Percentiles rank a stretch among this genome's conserved stretches.
phyloP scores from a whole-genome alignment of 257 asterid species.

The Leonotis leonurus region DNA sequence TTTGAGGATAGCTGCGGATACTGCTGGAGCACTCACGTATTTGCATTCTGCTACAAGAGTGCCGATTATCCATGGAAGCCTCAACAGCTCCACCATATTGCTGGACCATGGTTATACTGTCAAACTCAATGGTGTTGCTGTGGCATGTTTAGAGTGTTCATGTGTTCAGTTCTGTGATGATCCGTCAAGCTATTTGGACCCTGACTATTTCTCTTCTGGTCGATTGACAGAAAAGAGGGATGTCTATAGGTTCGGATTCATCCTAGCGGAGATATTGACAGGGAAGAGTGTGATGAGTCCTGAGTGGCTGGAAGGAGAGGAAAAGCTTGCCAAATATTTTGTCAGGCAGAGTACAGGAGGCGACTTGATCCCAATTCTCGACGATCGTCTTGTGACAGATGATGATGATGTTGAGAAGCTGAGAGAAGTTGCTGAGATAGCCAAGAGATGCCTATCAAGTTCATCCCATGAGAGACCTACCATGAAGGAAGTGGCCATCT shows the following conservation, averaged over 20 bases:
- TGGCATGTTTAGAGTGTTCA: neutral
- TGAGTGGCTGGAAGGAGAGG: slow-evolving; percentile 7
- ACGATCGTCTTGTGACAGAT: neutral
- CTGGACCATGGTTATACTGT: slow-evolving; percentile 3
- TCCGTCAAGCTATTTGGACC: slow-evolving; percentile 1
- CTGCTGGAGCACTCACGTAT: slow-evolving; percentile 14
- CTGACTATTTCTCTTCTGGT: slow-evolving; percentile 1
- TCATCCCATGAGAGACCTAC: neutral
- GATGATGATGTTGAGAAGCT: neutral
- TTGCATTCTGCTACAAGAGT: slow-evolving; percentile 16
- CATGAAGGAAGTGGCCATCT: neutral
- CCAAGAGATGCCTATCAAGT: neutral
- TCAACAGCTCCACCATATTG: slow-evolving; percentile 21
- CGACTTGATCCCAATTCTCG: neutral
- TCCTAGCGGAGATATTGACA: slow-evolving; percentile 21
- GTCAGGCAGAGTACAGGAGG: neutral
- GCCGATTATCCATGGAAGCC: slow-evolving; percentile 17
- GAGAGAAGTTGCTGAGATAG: neutral
- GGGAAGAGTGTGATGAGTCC: neutral
- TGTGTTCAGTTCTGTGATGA: neutral
- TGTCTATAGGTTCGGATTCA: slow-evolving; percentile 24
- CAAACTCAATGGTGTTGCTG: slow-evolving; percentile 9
- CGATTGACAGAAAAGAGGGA: slow-evolving; percentile 14
- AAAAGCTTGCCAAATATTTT: neutral
- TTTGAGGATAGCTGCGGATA: slow-evolving; percentile 15